These are phyloP conservation scores for Globisporangium uncinulatum DNA, from an alignment of 352 stramenopile species.

Conservation along the genomic window DNA sequence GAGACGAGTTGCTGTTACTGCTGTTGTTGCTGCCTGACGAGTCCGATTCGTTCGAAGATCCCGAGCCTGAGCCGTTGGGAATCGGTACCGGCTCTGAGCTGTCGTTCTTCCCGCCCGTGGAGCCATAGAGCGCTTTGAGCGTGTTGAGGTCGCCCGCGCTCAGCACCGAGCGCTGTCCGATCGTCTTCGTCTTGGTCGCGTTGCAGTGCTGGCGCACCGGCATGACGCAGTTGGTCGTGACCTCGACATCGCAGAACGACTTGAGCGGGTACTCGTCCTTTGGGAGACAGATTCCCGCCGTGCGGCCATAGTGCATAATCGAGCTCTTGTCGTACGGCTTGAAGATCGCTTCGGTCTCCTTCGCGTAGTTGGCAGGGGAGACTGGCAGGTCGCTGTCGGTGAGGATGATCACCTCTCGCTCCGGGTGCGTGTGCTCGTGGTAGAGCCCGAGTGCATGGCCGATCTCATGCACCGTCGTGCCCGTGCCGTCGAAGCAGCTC, in stretches of 20 bases:
- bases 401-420: conserved; percentile 64
- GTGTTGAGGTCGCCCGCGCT: conserved; percentile 58
- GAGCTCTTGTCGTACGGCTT: conserved; percentile 65
- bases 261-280: conserved; percentile 58
- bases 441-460: conserved; percentile 60
- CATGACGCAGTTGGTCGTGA: conserved; percentile 61
- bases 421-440: conserved; percentile 67
- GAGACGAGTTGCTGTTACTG: background rate
- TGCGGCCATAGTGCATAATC: conserved; percentile 78
- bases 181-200: conserved; percentile 48
- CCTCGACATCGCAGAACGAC: conserved; percentile 62
- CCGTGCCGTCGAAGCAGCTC: conserved; percentile 53
- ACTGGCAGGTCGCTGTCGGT: conserved; percentile 56
- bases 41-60: background rate
- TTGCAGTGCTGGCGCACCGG: conserved; percentile 67
- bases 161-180: conserved; percentile 46
- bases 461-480: conserved; percentile 57
- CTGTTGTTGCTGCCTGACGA: conserved; percentile 1
- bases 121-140: conserved; percentile 59
- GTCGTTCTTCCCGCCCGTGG: conserved; percentile 21
- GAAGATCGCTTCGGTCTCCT: conserved; percentile 43
- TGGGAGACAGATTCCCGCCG: conserved; percentile 58
- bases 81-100: conserved; percentile 27
- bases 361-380: conserved; percentile 64
- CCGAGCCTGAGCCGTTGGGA: conserved; percentile 4